A percentile compares a stretch with the other conserved stretches of the same genome.
These are phyloP conservation scores for Amauroascus verrucosus DNA, from an alignment of 2,329 filamentous ascomycete species.

Conservation along the genomic window DNA sequence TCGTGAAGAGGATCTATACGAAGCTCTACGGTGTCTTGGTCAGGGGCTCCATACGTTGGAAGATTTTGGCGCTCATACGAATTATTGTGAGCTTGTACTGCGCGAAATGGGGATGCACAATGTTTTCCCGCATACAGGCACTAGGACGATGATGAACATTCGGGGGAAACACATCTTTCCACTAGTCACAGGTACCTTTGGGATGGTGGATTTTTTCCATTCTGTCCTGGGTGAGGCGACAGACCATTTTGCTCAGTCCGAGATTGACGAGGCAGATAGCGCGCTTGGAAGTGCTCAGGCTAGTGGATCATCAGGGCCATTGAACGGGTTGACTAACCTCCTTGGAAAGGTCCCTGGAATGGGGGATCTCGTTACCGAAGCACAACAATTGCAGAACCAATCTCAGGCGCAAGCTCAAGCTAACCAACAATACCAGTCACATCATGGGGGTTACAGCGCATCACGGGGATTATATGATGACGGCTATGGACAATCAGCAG, in stretches of 20 bases:
- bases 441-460: constrained; percentile 20
- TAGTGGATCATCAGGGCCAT: constrained; percentile 32
- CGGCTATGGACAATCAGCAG: constrained; percentile 6
- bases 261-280: constrained; percentile 69
- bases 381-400: constrained; percentile 49
- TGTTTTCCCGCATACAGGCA: constrained; percentile 67
- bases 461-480: constrained; percentile 18
- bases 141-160: constrained; percentile 53
- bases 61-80: constrained; percentile 71
- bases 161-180: constrained; percentile 59
- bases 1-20: constrained; percentile 66
- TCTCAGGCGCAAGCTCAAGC: constrained; percentile 55
- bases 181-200: constrained; percentile 62
- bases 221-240: constrained; percentile 66
- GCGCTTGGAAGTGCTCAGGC: constrained; percentile 60
- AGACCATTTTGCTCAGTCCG: constrained; percentile 75
- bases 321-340: constrained; percentile 59
- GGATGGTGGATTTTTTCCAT: constrained; percentile 74
- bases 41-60: constrained; percentile 69
- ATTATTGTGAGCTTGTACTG: constrained; percentile 69
- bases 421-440: constrained; percentile 37
- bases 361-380: constrained; percentile 56
- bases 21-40: constrained; percentile 65
- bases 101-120: constrained; percentile 58
- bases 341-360: constrained; percentile 68